Evolutionary conservation across 2,329 filamentous ascomycete species (phyloP).

Genomic region (Ascochyta koolunga): DNA sequence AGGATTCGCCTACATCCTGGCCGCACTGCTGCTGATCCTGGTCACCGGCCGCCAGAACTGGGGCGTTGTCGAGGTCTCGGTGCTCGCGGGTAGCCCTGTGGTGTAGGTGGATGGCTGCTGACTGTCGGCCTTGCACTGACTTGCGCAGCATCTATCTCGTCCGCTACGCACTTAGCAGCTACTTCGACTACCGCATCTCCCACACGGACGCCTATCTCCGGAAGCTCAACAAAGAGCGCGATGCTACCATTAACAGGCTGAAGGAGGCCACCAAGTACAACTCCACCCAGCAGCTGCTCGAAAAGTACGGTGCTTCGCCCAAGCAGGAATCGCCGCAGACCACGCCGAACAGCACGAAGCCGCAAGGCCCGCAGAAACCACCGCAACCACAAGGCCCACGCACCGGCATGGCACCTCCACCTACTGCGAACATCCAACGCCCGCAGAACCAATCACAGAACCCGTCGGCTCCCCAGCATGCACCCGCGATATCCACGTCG

Average conservation of each 20-base stretch:
- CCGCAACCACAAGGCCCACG: constrained; percentile 46
- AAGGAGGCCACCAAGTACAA: constrained; percentile 97
- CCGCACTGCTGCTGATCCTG: constrained; percentile 78
- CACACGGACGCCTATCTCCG: constrained; percentile 72
- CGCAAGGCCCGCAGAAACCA: constrained; percentile 39
- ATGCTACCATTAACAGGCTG: constrained; percentile 88
- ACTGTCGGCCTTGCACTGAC: constrained; percentile 20
- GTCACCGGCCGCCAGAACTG: constrained; percentile 85
- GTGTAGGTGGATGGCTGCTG: constrained; percentile 59
- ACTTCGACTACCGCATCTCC: constrained; percentile 83
- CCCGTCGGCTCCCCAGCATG: constrained; percentile 39
- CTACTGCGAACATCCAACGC: constrained; percentile 68
- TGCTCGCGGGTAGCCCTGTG: constrained; percentile 77
- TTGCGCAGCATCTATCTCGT: constrained; percentile 75
- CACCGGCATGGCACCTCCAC: constrained; percentile 64
- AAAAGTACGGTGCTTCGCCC: constrained; percentile 81
- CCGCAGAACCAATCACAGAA: constrained; percentile 33
- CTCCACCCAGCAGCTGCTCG: constrained; percentile 87
- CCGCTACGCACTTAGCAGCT: constrained; percentile 68
- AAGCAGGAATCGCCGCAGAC: constrained; percentile 50
- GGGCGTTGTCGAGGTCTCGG: constrained; percentile 77
- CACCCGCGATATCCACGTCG: constrained; percentile 19
- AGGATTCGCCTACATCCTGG: constrained; percentile 87
- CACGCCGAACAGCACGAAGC: constrained; percentile 35
- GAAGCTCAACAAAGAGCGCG: constrained; percentile 76